Conservation (phyloP, 2,329 filamentous ascomycete species). For the Coccinonectria pachysandricola region DNA sequence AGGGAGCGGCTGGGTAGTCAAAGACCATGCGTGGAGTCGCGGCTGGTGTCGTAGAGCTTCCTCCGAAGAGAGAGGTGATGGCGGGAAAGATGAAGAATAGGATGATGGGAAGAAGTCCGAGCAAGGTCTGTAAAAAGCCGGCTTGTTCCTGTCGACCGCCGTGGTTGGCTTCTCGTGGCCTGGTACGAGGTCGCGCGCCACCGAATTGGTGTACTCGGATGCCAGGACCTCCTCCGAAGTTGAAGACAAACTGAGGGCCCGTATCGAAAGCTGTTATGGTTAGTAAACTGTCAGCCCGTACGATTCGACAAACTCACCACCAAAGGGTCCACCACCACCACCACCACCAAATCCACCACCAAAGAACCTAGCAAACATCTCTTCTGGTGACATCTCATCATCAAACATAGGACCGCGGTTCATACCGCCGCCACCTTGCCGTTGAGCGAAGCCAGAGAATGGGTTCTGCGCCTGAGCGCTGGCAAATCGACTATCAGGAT, state of each 20-base stretch:
- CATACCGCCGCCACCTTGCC: slow-evolving; percentile 32
- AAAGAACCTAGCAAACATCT: slow-evolving; percentile 96
- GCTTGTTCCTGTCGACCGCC: slow-evolving; percentile 34
- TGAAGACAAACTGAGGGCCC: slow-evolving; percentile 88
- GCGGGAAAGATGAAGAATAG: slow-evolving; percentile 81
- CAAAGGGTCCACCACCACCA: slow-evolving; percentile 50
- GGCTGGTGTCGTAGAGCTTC: slow-evolving; percentile 24
- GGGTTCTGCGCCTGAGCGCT: slow-evolving; percentile 49
- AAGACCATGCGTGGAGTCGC: slow-evolving; percentile 64
- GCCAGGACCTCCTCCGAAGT: slow-evolving; percentile 82
- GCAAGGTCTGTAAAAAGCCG: slow-evolving; percentile 47
- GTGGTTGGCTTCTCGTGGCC: slow-evolving; percentile 56
- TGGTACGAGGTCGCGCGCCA: slow-evolving; percentile 62
- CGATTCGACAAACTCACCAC: slow-evolving; percentile 28
- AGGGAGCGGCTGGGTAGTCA: slow-evolving; percentile 57
- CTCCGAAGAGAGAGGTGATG: slow-evolving; percentile 67
- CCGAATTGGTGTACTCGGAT: slow-evolving; percentile 95
- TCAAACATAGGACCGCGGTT: slow-evolving; percentile 59
- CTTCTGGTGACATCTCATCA: slow-evolving; percentile 89
- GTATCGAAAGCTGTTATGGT: slow-evolving; percentile 53
- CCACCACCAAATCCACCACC: slow-evolving; percentile 59
- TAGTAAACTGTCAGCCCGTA: too few species aligned
- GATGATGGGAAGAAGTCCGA: slow-evolving; percentile 77
- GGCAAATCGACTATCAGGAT: slow-evolving; percentile 81
- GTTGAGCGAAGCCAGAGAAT: slow-evolving; percentile 50